A percentile compares a stretch with the other conserved stretches of the same genome.
Conservation (phyloP, 208 protist genomes). For the Herpetomonas samuelpessoai region DNA sequence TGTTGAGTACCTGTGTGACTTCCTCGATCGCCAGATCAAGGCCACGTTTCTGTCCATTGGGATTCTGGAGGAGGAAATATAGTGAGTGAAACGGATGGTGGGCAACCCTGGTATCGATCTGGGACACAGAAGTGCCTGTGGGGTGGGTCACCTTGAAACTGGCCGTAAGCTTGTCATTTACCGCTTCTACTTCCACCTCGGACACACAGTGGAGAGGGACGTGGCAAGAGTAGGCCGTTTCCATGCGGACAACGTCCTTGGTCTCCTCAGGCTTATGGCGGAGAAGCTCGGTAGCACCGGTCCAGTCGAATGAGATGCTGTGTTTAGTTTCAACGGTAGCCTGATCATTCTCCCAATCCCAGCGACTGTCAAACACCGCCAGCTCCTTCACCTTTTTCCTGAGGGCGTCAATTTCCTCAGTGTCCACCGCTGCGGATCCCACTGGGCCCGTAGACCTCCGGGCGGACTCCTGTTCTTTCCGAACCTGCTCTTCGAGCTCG, state of each 20-base stretch:
- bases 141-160: constrained; percentile 40
- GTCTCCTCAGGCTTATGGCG: constrained; percentile 48
- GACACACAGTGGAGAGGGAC: constrained; percentile 32
- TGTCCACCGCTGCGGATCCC: background rate
- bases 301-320: constrained; percentile 28
- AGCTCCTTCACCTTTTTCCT: constrained; percentile 16
- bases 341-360: constrained; percentile 10
- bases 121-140: constrained; percentile 7
- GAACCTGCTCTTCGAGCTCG: constrained; percentile 5
- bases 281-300: constrained; percentile 21
- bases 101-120: constrained; percentile 27
- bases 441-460: background rate
- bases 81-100: constrained; percentile 32
- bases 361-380: constrained; percentile 13
- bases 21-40: constrained; percentile 50
- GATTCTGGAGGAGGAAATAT: constrained; percentile 22
- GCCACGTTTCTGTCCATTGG: constrained; percentile 24
- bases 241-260: constrained; percentile 18
- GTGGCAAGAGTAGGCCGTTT: constrained; percentile 30
- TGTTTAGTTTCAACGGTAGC: constrained; percentile 35
- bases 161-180: constrained; percentile 19
- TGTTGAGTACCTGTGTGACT: constrained; percentile 25
- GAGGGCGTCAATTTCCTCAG: constrained; percentile 3
- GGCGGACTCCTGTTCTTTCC: constrained; percentile 5
- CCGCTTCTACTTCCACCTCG: constrained; percentile 12